These are phyloP conservation scores for Schrenkiella parvula DNA, from an alignment of 345 rosid species.

Conservation along the genomic window DNA sequence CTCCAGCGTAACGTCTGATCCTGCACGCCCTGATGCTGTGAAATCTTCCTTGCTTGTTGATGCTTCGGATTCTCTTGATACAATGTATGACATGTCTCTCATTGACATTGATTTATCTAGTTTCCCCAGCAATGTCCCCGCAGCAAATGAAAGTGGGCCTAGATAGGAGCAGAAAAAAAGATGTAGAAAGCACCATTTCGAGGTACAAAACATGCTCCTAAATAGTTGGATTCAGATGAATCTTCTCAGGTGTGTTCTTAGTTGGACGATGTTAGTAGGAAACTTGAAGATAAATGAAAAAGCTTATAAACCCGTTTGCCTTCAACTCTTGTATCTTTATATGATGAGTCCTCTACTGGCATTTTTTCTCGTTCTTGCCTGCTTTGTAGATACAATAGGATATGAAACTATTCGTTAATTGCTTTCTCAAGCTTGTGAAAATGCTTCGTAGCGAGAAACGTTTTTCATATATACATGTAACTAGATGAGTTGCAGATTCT, in stretches of 20 bases:
- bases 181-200: slow-evolving; percentile 25
- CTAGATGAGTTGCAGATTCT: neutral
- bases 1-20: slow-evolving; percentile 35
- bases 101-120: slow-evolving; percentile 81
- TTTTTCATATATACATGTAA: slow-evolving; percentile 23
- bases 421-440: slow-evolving; percentile 9
- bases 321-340: neutral
- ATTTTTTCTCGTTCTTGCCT: slow-evolving; percentile 14
- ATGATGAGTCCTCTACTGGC: slow-evolving; percentile 11
- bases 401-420: neutral
- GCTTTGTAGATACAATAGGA: slow-evolving; percentile 25
- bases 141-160: slow-evolving; percentile 54
- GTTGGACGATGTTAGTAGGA: slow-evolving; percentile 18
- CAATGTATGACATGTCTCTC: slow-evolving; percentile 78
- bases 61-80: slow-evolving; percentile 48
- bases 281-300: slow-evolving; percentile 16
- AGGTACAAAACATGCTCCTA: slow-evolving; percentile 17
- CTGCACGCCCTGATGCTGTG: slow-evolving; percentile 41
- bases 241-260: slow-evolving; percentile 25
- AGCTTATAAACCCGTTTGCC: slow-evolving; percentile 15
- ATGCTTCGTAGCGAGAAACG: neutral
- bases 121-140: slow-evolving; percentile 71
- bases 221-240: slow-evolving; percentile 18
- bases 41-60: slow-evolving; percentile 73
- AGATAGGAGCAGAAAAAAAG: slow-evolving; percentile 40